phyloP scores from a whole-genome alignment of 306 rosid genomes.

The Purshia tridentata region DNA sequence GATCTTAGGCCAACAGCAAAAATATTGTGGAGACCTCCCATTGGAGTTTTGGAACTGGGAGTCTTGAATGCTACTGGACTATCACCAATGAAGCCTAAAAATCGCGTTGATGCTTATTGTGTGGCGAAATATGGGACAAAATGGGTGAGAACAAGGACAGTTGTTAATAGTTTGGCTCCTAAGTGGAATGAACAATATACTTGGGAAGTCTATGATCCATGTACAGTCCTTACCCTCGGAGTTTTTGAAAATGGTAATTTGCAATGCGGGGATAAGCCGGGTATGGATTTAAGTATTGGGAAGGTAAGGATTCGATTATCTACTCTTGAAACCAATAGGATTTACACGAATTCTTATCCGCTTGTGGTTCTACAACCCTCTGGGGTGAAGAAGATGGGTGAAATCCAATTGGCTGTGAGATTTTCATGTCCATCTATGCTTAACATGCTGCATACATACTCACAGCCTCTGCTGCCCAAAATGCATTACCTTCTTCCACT shows the following conservation, averaged over 20 bases:
- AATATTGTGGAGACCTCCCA: conserved; percentile 13
- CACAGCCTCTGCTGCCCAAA: conserved; percentile 14
- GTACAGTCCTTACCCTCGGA: conserved; percentile 25
- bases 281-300: conserved; percentile 18
- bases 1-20: conserved; percentile 22
- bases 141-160: conserved; percentile 26
- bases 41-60: conserved; percentile 30
- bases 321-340: conserved; percentile 13
- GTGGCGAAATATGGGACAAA: conserved; percentile 29
- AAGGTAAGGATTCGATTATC: conserved; percentile 29
- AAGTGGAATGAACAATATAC: conserved; percentile 38
- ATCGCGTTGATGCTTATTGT: conserved; percentile 15
- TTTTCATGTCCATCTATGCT: conserved; percentile 16
- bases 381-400: conserved; percentile 33
- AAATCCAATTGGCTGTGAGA: conserved; percentile 33
- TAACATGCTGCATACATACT: conserved; percentile 1
- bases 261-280: neutral
- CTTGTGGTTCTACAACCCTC: conserved; percentile 11
- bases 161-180: conserved; percentile 2
- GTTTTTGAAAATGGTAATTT: conserved; percentile 23
- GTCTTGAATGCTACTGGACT: conserved; percentile 21
- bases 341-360: conserved; percentile 26
- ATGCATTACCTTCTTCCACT: conserved; percentile 25
- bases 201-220: conserved; percentile 32
- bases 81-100: conserved; percentile 5